These are phyloP conservation scores for Trichocomaceae sp. DNA, from an alignment of 2,329 filamentous ascomycete genomes.

Conservation along the genomic window DNA sequence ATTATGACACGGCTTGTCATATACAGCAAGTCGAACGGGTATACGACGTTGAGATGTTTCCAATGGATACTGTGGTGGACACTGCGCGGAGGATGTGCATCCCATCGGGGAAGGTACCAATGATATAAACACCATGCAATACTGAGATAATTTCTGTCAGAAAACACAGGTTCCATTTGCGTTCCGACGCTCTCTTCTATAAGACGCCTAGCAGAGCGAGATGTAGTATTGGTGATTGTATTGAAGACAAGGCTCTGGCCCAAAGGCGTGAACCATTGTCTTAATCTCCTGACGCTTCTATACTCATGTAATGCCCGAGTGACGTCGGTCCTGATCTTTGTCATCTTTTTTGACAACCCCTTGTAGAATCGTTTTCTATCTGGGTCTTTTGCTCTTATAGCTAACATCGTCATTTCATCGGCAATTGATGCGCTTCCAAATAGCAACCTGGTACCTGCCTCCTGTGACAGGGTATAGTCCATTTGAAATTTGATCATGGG, in stretches of 20 bases:
- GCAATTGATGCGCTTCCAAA: background rate
- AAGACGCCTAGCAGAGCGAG: background rate
- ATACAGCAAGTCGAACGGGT: slow-evolving; percentile 18
- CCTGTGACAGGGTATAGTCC: slow-evolving; percentile 13
- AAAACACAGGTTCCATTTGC: background rate
- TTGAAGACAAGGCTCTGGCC: slow-evolving; percentile 1
- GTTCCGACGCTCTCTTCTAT: background rate
- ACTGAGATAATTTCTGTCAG: background rate
- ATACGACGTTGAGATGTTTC: slow-evolving; percentile 25
- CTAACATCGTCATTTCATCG: background rate
- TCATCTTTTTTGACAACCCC: background rate
- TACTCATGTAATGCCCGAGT: background rate
- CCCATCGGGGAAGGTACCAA: slow-evolving; percentile 11
- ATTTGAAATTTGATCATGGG: background rate
- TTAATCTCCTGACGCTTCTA: background rate
- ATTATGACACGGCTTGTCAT: background rate
- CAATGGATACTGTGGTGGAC: slow-evolving; percentile 18
- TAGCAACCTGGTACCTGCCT: background rate
- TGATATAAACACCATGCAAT: background rate
- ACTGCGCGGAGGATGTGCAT: slow-evolving; percentile 4
- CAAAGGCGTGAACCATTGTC: slow-evolving; percentile 1
- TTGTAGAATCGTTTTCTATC: background rate
- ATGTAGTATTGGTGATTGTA: background rate
- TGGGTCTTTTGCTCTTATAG: background rate
- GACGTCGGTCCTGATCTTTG: background rate